A percentile compares a stretch with the other conserved stretches of the same genome.
phyloP scores from a whole-genome alignment of 805 yeast genomes.

The Sugiyamaella floridensis region DNA sequence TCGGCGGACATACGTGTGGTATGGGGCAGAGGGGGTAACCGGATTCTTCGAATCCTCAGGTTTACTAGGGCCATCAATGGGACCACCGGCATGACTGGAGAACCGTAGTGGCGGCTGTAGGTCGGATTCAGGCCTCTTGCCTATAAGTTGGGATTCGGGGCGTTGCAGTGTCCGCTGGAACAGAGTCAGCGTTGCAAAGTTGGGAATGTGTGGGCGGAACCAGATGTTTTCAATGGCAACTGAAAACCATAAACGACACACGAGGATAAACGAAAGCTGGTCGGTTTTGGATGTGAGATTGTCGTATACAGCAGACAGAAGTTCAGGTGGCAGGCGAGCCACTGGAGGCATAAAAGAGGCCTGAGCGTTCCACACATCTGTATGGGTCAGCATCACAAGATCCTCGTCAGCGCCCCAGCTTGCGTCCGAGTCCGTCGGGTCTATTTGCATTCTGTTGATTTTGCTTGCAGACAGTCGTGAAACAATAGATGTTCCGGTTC shows the following conservation, averaged over 20 bases:
- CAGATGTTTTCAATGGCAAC: slow-evolving; percentile 73
- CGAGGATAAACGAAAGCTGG: slow-evolving; percentile 41
- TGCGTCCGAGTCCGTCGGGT: background rate
- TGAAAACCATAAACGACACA: slow-evolving; percentile 75
- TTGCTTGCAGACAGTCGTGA: too few relatives aligned
- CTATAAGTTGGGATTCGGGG: slow-evolving; percentile 2
- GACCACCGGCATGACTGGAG: background rate
- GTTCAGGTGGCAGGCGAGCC: slow-evolving; percentile 40
- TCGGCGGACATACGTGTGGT: slow-evolving; percentile 56
- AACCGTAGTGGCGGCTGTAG: background rate
- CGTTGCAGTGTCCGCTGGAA: slow-evolving; percentile 48
- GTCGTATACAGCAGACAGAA: slow-evolving; percentile 21
- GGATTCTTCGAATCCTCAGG: background rate
- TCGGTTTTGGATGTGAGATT: slow-evolving; percentile 19
- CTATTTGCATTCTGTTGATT: too few relatives aligned
- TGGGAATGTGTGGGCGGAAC: slow-evolving; percentile 74
- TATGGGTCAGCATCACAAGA: background rate
- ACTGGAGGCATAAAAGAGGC: slow-evolving; percentile 10
- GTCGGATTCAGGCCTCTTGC: slow-evolving; percentile 55
- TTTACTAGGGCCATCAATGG: background rate
- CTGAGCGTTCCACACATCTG: background rate
- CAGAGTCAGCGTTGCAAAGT: slow-evolving; percentile 42
- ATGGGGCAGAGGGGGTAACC: slow-evolving; percentile 27
- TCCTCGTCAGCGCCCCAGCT: too few relatives aligned
- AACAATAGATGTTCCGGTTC: background rate